Evolutionary conservation across 306 rosid genomes (phyloP).

Genomic region (Psophocarpus tetragonolobus): DNA sequence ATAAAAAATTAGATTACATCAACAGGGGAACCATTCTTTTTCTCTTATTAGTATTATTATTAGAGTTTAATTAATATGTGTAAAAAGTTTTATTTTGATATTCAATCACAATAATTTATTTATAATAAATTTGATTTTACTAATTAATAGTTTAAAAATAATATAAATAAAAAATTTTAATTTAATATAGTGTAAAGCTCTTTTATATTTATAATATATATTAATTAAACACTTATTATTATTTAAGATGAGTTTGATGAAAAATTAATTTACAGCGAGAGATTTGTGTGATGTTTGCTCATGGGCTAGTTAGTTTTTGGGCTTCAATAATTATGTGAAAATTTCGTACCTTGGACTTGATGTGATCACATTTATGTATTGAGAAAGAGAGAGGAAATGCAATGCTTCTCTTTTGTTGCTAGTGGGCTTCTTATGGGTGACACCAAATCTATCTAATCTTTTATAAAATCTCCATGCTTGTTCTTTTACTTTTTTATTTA

Average conservation of each 20-base stretch:
- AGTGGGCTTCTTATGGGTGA: background rate
- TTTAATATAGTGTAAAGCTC: no score
- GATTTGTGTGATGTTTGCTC: background rate
- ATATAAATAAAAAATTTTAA: no score
- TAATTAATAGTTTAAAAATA: no score
- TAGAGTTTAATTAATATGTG: no score
- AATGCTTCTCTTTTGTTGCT: background rate
- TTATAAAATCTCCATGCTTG: background rate
- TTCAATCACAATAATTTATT: no score
- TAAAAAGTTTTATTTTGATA: no score
- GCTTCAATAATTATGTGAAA: background rate
- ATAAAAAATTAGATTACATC: no score
- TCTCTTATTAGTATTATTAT: no score
- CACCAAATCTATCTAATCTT: background rate
- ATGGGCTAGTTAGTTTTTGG: background rate
- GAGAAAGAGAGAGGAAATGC: slow-evolving; percentile 1
- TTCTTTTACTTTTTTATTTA: background rate
- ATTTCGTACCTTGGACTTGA: background rate
- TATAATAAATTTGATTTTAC: no score
- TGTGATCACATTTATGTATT: background rate
- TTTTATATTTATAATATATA: no score
- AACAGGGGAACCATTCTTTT: no score
- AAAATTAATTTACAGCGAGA: background rate
- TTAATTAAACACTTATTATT: no score
- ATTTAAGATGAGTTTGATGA: background rate